A percentile compares a stretch with the other conserved stretches of the same genome.
Conservation (phyloP, 2,329 filamentous ascomycete species). For the Ceratocystis eucalypticola region DNA sequence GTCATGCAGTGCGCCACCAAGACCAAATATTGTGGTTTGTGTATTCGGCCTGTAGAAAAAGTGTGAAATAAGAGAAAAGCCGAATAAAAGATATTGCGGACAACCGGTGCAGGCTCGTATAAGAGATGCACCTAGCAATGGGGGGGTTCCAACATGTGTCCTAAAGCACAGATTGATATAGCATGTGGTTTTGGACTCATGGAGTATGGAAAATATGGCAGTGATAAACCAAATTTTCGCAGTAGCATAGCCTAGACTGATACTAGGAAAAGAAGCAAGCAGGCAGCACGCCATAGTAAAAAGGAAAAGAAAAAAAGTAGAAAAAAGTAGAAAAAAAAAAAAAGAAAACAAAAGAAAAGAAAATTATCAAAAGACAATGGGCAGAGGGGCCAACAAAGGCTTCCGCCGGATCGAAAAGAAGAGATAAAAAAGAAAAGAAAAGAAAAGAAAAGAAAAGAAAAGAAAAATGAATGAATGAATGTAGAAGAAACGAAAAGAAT, state of each 20-base stretch:
- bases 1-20: background rate
- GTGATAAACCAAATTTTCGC: background rate
- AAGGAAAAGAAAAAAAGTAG: background rate
- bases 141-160: background rate
- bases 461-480: background rate
- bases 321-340: background rate
- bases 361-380: slow-evolving; percentile 19
- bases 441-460: background rate
- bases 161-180: background rate
- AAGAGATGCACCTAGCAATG: background rate
- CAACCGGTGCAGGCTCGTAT: too few relatives aligned
- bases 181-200: background rate
- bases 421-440: background rate
- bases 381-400: slow-evolving; percentile 17
- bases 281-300: background rate
- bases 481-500: background rate
- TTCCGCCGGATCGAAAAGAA: slow-evolving; percentile 13
- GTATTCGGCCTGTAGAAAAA: background rate
- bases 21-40: background rate
- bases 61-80: background rate
- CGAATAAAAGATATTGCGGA: background rate
- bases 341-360: slow-evolving; percentile 11
- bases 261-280: slow-evolving; percentile 10
- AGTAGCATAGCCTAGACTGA: slow-evolving; percentile 15
- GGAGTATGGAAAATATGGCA: background rate